phyloP scores from a whole-genome alignment of 108 stramenopile species.

The Stephanodiscus minutulus region DNA sequence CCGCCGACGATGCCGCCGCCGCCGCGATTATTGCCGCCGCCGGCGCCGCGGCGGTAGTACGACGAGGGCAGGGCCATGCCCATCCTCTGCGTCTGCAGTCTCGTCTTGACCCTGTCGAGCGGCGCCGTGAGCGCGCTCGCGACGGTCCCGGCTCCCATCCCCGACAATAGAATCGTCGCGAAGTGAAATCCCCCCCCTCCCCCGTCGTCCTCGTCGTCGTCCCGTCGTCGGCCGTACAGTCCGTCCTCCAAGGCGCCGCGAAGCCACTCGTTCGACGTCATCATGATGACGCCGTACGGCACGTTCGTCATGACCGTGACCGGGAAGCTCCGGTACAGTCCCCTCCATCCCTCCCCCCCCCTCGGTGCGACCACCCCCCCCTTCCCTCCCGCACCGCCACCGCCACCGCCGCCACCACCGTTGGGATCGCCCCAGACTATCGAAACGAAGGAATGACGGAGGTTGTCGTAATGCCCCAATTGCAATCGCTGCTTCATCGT shows the following conservation, averaged over 20 bases:
- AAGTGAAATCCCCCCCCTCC: slow-evolving; percentile 35
- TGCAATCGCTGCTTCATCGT: slow-evolving; percentile 99
- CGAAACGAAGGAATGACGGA: slow-evolving; percentile 63
- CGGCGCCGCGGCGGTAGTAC: neutral
- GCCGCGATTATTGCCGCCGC: neutral
- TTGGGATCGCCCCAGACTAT: slow-evolving; percentile 39
- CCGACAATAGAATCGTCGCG: slow-evolving; percentile 67
- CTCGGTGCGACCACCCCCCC: too few species aligned
- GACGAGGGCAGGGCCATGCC: slow-evolving; percentile 34
- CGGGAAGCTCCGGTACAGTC: slow-evolving; percentile 89
- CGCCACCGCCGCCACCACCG: too few species aligned
- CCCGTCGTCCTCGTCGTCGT: slow-evolving; percentile 4
- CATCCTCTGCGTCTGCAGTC: slow-evolving; percentile 80
- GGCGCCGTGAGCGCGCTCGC: slow-evolving; percentile 94
- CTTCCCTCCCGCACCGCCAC: too few species aligned
- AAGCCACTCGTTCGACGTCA: slow-evolving; percentile 92
- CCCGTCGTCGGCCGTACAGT: slow-evolving; percentile 26
- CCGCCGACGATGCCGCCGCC: neutral
- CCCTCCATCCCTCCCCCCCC: slow-evolving; percentile 80
- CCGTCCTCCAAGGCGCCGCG: slow-evolving; percentile 59
- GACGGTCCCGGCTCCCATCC: slow-evolving; percentile 86
- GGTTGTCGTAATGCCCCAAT: slow-evolving; percentile 91
- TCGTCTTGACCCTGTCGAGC: slow-evolving; percentile 97
- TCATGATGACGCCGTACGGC: slow-evolving; percentile 97
- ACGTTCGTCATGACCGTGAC: slow-evolving; percentile 95